phyloP scores from a whole-genome alignment of 441 rosid genomes.

The California macrophylla region DNA sequence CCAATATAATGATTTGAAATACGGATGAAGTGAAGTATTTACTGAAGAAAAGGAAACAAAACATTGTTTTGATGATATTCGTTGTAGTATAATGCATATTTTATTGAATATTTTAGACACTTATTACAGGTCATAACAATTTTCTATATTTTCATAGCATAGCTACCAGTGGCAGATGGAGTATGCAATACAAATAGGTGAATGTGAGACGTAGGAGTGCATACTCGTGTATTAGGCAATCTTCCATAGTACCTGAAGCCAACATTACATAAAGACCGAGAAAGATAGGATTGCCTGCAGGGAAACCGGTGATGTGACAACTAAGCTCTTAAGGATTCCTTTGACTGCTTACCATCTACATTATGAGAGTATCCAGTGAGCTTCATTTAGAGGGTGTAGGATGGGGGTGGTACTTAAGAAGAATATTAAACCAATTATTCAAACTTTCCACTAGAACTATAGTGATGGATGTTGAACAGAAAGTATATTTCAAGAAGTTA shows the following conservation, averaged over 20 bases:
- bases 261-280: background rate
- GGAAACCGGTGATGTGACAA: background rate
- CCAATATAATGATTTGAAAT: background rate
- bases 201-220: background rate
- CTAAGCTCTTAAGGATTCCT: background rate
- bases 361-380: background rate
- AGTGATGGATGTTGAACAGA: background rate
- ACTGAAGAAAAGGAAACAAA: background rate
- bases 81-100: background rate
- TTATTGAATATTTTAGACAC: background rate
- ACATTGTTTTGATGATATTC: background rate
- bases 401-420: background rate
- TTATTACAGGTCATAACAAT: background rate
- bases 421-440: background rate
- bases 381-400: background rate
- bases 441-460: background rate
- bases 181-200: background rate
- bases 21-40: background rate
- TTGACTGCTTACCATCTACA: background rate
- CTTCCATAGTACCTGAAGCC: background rate
- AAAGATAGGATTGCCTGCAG: background rate
- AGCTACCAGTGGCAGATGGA: background rate
- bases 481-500: background rate
- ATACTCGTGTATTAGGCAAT: background rate
- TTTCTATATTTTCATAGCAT: background rate